Evolutionary conservation across 2,329 filamentous ascomycete genomes (phyloP).

Genomic region (Talaromyces sp.): DNA sequence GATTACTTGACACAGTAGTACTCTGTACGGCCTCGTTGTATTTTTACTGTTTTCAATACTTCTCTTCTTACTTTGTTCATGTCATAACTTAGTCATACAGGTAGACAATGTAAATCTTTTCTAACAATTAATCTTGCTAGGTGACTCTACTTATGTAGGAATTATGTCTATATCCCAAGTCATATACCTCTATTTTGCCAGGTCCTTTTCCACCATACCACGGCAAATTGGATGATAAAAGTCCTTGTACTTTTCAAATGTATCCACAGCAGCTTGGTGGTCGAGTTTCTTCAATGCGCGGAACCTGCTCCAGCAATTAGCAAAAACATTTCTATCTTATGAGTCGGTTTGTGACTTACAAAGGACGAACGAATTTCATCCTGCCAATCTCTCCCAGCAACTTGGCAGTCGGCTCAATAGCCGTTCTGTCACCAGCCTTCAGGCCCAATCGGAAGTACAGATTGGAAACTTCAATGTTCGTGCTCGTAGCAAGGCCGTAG

Average conservation of each 20-base stretch:
- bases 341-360: constrained; percentile 47
- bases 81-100: neutral
- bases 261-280: constrained; percentile 66
- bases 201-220: constrained; percentile 78
- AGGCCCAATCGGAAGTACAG: constrained; percentile 78
- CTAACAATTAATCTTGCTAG: neutral
- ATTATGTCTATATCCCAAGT: neutral
- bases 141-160: neutral
- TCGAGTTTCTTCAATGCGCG: constrained; percentile 69
- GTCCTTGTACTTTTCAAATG: constrained; percentile 79
- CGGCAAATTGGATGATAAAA: constrained; percentile 96
- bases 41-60: neutral
- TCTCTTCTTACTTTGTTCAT: neutral
- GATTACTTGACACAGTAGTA: neutral
- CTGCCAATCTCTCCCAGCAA: constrained; percentile 76
- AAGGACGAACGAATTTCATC: constrained; percentile 93
- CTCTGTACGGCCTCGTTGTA: neutral
- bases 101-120: neutral
- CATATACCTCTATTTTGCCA: constrained; percentile 30
- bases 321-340: neutral
- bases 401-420: constrained; percentile 65
- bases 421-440: constrained; percentile 61
- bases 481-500: constrained; percentile 67
- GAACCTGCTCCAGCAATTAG: constrained; percentile 32
- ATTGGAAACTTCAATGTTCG: constrained; percentile 80